Evolutionary conservation across 2,329 filamentous ascomycete genomes (phyloP).

Genomic region (Basipetospora chlamydospora): DNA sequence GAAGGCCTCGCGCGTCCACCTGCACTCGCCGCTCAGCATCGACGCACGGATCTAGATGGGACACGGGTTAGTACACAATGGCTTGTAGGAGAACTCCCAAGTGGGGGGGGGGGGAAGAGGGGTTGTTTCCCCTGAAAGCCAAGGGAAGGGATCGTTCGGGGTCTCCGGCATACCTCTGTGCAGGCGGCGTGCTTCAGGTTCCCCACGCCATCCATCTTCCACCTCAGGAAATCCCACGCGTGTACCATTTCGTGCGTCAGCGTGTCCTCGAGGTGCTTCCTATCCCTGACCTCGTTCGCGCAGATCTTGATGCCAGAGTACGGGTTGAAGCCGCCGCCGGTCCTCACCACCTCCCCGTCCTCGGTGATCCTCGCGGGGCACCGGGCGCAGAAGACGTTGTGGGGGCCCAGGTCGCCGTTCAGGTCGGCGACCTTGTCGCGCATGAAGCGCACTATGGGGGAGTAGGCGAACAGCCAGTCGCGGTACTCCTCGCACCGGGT

Average conservation of each 20-base stretch:
- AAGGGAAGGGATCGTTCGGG: no score
- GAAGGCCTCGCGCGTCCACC: constrained; percentile 77
- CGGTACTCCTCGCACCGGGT: constrained; percentile 66
- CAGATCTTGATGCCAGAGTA: constrained; percentile 82
- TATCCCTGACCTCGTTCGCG: constrained; percentile 74
- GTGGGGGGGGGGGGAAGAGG: no score
- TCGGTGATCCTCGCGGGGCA: constrained; percentile 48
- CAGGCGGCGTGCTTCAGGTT: constrained; percentile 82
- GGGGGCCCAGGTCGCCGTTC: constrained; percentile 56
- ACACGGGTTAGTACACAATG: constrained; percentile 6
- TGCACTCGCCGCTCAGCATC: constrained; percentile 84
- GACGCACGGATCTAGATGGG: constrained; percentile 80
- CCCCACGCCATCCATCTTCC: constrained; percentile 72
- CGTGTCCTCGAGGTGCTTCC: constrained; percentile 80
- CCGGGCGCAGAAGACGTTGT: constrained; percentile 69
- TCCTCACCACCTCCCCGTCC: constrained; percentile 46
- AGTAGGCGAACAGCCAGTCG: constrained; percentile 73
- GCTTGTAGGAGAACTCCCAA: no score
- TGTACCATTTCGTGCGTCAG: constrained; percentile 97
- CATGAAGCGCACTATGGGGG: constrained; percentile 77
- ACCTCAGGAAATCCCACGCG: constrained; percentile 83
- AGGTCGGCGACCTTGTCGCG: constrained; percentile 66
- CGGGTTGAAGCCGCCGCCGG: constrained; percentile 72
- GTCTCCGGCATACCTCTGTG: constrained; percentile 52
- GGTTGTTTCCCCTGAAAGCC: no score